Percentiles rank a stretch among this genome's conserved stretches.
phyloP scores from a whole-genome alignment of 768 basidiomycete species.

The Cubamyces lactineus region DNA sequence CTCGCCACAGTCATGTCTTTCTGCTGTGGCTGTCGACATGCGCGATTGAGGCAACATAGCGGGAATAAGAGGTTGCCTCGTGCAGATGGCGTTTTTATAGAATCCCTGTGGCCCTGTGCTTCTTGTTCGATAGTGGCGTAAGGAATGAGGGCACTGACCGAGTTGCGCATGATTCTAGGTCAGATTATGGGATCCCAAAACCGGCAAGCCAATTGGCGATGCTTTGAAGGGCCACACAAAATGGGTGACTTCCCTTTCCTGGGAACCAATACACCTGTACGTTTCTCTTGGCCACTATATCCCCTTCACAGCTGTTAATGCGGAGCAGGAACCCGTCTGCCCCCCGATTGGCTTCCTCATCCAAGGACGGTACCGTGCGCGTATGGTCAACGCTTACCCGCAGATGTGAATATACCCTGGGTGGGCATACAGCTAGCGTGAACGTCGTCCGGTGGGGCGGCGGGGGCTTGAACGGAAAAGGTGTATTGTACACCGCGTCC shows the following conservation, averaged over 20 bases:
- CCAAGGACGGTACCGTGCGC: constrained; percentile 95
- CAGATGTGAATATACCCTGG: constrained; percentile 78
- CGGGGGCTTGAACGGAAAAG: constrained; percentile 61
- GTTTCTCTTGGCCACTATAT: constrained; percentile 30
- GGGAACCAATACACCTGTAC: constrained; percentile 95
- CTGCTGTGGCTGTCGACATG: no score
- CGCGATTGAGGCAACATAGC: no score
- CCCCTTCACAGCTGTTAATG: constrained; percentile 4
- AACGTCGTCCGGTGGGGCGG: constrained; percentile 98
- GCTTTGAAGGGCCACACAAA: constrained; percentile 92
- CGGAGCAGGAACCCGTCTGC: constrained; percentile 65
- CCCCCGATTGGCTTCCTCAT: constrained; percentile 91
- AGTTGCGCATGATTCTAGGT: constrained; percentile 44
- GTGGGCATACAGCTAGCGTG: constrained; percentile 92
- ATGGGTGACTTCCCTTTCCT: constrained; percentile 93
- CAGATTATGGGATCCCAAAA: constrained; percentile 91
- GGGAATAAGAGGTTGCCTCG: no score
- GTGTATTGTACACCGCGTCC: constrained; percentile 91
- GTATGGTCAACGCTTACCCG: constrained; percentile 85
- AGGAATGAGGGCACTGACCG: constrained; percentile 3
- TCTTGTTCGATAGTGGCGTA: not conserved
- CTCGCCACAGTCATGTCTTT: no score
- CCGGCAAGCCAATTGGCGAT: constrained; percentile 86
- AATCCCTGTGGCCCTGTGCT: not conserved
- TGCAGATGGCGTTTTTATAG: no score